Percentiles rank a stretch among this genome's conserved stretches.
Evolutionary conservation across 371 early-diverging fungal species (phyloP).

Genomic region (Syncephalastrum monosporum): DNA sequence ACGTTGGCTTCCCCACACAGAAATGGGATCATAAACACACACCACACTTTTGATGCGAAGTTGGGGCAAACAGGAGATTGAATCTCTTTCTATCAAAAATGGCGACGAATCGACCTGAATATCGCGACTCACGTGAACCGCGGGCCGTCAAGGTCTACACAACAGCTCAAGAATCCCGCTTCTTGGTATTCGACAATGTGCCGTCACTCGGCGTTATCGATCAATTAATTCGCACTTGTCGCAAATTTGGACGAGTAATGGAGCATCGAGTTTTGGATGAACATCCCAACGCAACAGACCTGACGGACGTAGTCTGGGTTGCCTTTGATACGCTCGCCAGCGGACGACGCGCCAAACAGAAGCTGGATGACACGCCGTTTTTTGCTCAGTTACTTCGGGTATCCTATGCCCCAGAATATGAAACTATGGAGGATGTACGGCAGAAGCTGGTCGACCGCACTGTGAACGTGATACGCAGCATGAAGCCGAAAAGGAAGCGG

Average conservation of each 20-base stretch:
- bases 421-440: slow-evolving; percentile 48
- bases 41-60: no score
- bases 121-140: slow-evolving; percentile 33
- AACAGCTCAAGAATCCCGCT: slow-evolving; percentile 53
- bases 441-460: slow-evolving; percentile 38
- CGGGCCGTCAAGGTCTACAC: slow-evolving; percentile 52
- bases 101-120: slow-evolving; percentile 28
- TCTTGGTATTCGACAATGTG: slow-evolving; percentile 48
- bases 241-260: slow-evolving; percentile 33
- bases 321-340: slow-evolving; percentile 22
- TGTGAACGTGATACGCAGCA: no score
- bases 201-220: slow-evolving; percentile 36
- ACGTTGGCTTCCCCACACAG: no score
- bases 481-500: no score
- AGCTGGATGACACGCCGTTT: slow-evolving; percentile 47
- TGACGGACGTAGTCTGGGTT: slow-evolving; percentile 38
- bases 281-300: slow-evolving; percentile 27
- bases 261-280: slow-evolving; percentile 30
- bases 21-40: no score
- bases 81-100: slow-evolving; percentile 1
- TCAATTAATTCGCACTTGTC: slow-evolving; percentile 32
- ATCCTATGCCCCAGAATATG: slow-evolving; percentile 52
- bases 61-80: no score
- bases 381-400: slow-evolving; percentile 38
- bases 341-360: slow-evolving; percentile 45